Percentiles rank a stretch among this genome's conserved stretches.
Conservation (phyloP, 768 basidiomycete species). For the Grammothele lineata region DNA sequence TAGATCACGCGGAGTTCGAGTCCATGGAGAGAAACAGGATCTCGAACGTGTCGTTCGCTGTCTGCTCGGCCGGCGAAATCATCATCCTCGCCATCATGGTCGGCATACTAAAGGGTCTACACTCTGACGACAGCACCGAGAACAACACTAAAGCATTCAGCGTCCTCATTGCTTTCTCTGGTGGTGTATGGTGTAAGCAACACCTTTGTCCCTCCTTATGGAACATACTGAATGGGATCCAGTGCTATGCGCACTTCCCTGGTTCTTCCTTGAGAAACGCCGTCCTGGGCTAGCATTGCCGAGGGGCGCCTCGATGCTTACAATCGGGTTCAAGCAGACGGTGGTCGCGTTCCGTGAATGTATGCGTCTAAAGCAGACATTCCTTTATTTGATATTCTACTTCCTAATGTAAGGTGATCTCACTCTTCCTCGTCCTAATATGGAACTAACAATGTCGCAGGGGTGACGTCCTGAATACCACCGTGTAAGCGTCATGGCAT, state of each 20-base stretch:
- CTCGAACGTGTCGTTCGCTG: slow-evolving; percentile 70
- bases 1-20: slow-evolving; percentile 51
- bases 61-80: slow-evolving; percentile 68
- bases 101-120: slow-evolving; percentile 65
- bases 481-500: slow-evolving; percentile 44
- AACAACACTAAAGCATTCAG: slow-evolving; percentile 77
- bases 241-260: slow-evolving; percentile 68
- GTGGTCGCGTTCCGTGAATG: slow-evolving; percentile 61
- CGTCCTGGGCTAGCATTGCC: slow-evolving; percentile 63
- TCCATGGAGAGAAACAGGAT: slow-evolving; percentile 69
- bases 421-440: background rate
- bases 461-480: slow-evolving; percentile 74
- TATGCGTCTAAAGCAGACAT: slow-evolving; percentile 65
- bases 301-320: slow-evolving; percentile 47
- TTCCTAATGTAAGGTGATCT: slow-evolving; percentile 58
- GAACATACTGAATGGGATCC: background rate
- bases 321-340: slow-evolving; percentile 66
- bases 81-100: slow-evolving; percentile 69
- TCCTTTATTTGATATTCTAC: slow-evolving; percentile 70
- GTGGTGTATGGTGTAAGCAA: slow-evolving; percentile 65
- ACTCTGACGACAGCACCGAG: slow-evolving; percentile 54
- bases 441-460: slow-evolving; percentile 30
- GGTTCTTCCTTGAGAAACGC: slow-evolving; percentile 68
- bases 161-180: slow-evolving; percentile 73
- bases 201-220: no score